Percentiles rank a stretch among this genome's conserved stretches.
phyloP scores from a whole-genome alignment of 73 alveolate genomes.

The Uronychia binucleata region DNA sequence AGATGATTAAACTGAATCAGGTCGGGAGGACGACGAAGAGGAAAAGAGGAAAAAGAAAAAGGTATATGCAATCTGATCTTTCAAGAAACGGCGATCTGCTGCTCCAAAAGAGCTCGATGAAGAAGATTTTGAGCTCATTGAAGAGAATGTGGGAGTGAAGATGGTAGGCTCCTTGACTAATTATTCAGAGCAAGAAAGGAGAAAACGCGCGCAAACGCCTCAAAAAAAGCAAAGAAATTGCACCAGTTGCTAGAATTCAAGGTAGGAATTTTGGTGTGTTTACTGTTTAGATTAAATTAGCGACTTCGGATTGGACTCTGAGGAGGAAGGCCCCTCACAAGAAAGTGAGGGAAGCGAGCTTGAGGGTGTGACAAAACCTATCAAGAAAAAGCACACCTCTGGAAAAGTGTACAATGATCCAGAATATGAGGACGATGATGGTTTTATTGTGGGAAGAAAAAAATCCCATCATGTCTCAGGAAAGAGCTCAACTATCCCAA shows the following conservation, averaged over 20 bases:
- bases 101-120: not conserved
- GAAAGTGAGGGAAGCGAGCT: too few relatives aligned
- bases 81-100: not conserved
- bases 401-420: not conserved
- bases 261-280: not conserved
- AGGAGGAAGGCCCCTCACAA: too few relatives aligned
- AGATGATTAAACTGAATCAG: too few relatives aligned
- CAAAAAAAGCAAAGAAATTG: not conserved
- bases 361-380: too few relatives aligned
- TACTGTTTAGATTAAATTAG: too few relatives aligned
- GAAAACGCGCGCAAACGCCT: not conserved
- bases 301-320: too few relatives aligned
- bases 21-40: not conserved
- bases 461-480: not conserved
- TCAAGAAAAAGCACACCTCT: not conserved
- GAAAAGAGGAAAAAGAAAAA: not conserved
- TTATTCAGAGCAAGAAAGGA: not conserved
- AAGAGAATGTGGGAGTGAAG: not conserved
- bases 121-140: not conserved
- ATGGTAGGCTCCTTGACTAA: too few relatives aligned
- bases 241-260: not conserved
- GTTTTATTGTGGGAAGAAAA: not conserved
- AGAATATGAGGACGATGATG: not conserved
- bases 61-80: not conserved
- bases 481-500: not conserved